Evolutionary conservation across 768 basidiomycete genomes (phyloP).

Genomic region (Amanita rimosa): DNA sequence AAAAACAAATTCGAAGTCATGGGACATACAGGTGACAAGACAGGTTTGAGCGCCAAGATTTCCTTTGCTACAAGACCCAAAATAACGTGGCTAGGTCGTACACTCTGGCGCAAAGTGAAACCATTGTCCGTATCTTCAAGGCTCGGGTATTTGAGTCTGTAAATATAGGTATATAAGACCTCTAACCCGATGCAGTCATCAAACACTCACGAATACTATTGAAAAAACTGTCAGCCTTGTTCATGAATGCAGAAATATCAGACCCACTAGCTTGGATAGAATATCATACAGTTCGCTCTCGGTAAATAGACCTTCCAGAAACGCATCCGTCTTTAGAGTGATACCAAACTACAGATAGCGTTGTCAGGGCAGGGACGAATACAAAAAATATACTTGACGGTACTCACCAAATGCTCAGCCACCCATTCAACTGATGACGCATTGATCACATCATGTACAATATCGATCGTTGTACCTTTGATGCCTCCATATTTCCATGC

Average conservation of each 20-base stretch:
- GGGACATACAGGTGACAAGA: conserved; percentile 1
- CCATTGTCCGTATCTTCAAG: conserved; percentile 18
- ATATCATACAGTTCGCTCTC: conserved; percentile 37
- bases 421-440: conserved; percentile 22
- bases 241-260: not conserved
- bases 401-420: conserved; percentile 6
- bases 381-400: not conserved
- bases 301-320: conserved; percentile 31
- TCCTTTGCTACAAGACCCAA: conserved; percentile 21
- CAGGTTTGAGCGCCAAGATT: conserved; percentile 10
- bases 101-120: conserved; percentile 19
- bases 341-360: conserved; percentile 26
- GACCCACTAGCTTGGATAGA: conserved; percentile 22
- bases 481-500: conserved; percentile 22
- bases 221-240: not conserved
- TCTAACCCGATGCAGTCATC: not conserved
- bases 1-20: not conserved
- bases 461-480: conserved; percentile 28
- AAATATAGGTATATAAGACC: not conserved
- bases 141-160: conserved; percentile 5
- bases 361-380: too few relatives aligned
- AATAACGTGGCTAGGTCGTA: conserved; percentile 19
- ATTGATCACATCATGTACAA: conserved; percentile 39
- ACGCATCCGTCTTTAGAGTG: conserved; percentile 32
- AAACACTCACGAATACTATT: conserved; percentile 4